A percentile compares a stretch with the other conserved stretches of the same genome.
phyloP scores from a whole-genome alignment of 2,329 filamentous ascomycete genomes.

The Monosporascus sp. region DNA sequence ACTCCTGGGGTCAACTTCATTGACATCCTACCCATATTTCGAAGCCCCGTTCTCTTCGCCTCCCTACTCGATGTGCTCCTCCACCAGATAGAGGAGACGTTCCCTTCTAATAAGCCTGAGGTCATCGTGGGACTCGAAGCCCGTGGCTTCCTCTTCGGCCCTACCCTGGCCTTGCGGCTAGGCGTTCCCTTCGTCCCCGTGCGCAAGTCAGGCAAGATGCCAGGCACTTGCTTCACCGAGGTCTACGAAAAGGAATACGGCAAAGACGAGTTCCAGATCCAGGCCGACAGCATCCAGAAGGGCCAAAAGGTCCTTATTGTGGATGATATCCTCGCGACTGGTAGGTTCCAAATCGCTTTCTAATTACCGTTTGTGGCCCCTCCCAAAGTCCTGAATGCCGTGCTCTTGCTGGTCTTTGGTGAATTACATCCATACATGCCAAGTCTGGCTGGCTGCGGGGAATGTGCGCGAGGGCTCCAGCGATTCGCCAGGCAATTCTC shows the following conservation, averaged over 20 bases:
- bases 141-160: conserved; percentile 91
- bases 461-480: no score
- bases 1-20: conserved; percentile 91
- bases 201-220: conserved; percentile 92
- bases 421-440: no score
- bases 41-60: conserved; percentile 66
- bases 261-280: conserved; percentile 92
- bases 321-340: conserved; percentile 97
- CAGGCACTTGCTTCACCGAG: conserved; percentile 79
- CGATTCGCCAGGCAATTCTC: no score
- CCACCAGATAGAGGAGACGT: conserved; percentile 66
- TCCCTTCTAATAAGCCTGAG: conserved; percentile 63
- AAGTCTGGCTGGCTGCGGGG: no score
- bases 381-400: no score
- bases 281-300: conserved; percentile 74
- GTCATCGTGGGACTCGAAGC: conserved; percentile 91
- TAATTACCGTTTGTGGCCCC: no score
- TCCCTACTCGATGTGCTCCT: conserved; percentile 79
- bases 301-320: conserved; percentile 90
- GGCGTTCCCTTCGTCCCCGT: conserved; percentile 88
- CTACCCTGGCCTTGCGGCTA: conserved; percentile 75
- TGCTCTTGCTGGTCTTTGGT: no score
- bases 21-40: conserved; percentile 96
- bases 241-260: conserved; percentile 95
- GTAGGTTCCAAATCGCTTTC: conserved; percentile 46